A percentile compares a stretch with the other conserved stretches of the same genome.
phyloP scores from a whole-genome alignment of 805 yeast species.

The Yamadazyma paraphyllophila region DNA sequence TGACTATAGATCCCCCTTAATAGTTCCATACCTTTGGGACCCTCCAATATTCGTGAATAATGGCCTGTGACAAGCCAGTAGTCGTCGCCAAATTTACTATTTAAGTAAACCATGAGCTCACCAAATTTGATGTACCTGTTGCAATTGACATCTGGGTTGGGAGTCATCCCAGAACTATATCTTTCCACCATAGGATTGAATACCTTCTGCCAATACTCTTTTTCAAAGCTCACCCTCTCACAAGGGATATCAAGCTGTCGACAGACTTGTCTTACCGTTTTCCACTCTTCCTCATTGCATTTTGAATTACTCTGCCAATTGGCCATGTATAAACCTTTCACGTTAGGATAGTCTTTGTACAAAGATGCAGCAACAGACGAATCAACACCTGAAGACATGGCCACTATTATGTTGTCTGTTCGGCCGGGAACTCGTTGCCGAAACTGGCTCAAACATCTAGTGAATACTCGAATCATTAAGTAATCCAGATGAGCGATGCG shows the following conservation, averaged over 20 bases:
- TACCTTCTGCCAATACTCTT: conserved; percentile 89
- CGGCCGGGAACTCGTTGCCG: conserved; percentile 13
- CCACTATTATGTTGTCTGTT: conserved; percentile 68
- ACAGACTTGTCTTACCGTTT: conserved; percentile 70
- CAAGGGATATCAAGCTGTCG: conserved; percentile 61
- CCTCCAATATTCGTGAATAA: conserved; percentile 55
- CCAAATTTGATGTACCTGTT: conserved; percentile 89
- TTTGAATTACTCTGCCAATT: conserved; percentile 74
- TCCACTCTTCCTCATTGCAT: conserved; percentile 89
- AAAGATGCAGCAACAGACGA: conserved; percentile 84
- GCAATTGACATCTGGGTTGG: conserved; percentile 93
- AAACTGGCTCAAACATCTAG: conserved; percentile 1
- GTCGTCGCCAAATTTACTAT: conserved; percentile 27
- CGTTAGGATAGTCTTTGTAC: conserved; percentile 54
- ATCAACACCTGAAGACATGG: conserved; percentile 97
- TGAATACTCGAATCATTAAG: background rate
- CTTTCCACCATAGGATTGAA: conserved; percentile 86
- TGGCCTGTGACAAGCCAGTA: conserved; percentile 96
- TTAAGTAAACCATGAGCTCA: conserved; percentile 56
- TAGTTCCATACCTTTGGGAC: conserved; percentile 33
- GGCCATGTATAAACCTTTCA: conserved; percentile 86
- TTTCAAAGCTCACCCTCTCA: conserved; percentile 78
- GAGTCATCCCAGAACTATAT: conserved; percentile 75
- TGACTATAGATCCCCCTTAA: conserved; percentile 53
- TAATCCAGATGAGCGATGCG: background rate